A percentile compares a stretch with the other conserved stretches of the same genome.
Evolutionary conservation across 345 rosid species (phyloP).

Genomic region (Corymbia maculata): DNA sequence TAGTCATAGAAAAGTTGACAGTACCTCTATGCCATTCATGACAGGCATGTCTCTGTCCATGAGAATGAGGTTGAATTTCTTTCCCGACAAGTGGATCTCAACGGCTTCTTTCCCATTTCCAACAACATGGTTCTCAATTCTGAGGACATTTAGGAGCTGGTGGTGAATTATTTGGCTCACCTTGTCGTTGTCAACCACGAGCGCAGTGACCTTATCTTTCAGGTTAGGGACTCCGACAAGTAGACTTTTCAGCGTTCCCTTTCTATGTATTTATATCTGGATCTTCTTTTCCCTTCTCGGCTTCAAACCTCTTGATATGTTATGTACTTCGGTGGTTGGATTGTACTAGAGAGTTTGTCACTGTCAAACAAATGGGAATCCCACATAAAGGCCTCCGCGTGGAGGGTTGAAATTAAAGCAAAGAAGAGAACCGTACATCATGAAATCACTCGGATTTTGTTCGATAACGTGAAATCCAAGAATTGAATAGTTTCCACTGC

Average conservation of each 20-base stretch:
- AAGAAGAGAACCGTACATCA: background rate
- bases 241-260: background rate
- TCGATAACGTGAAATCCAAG: conserved; percentile 8
- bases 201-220: conserved; percentile 23
- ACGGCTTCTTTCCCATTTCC: conserved; percentile 69
- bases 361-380: background rate
- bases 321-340: background rate
- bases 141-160: conserved; percentile 34
- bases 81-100: conserved; percentile 46
- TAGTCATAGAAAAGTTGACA: background rate
- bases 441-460: conserved; percentile 12
- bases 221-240: background rate
- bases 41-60: conserved; percentile 90
- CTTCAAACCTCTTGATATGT: background rate
- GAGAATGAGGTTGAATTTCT: conserved; percentile 54
- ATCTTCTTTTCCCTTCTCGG: background rate
- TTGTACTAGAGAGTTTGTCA: background rate
- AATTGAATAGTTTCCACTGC: conserved; percentile 9
- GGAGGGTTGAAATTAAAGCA: background rate
- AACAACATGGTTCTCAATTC: conserved; percentile 36
- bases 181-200: conserved; percentile 56
- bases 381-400: background rate
- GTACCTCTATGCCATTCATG: conserved; percentile 78
- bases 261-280: background rate
- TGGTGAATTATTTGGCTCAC: conserved; percentile 43